A percentile compares a stretch with the other conserved stretches of the same genome.
phyloP scores from a whole-genome alignment of 2,329 filamentous ascomycete genomes.

The Talaromyces rugulosus region DNA sequence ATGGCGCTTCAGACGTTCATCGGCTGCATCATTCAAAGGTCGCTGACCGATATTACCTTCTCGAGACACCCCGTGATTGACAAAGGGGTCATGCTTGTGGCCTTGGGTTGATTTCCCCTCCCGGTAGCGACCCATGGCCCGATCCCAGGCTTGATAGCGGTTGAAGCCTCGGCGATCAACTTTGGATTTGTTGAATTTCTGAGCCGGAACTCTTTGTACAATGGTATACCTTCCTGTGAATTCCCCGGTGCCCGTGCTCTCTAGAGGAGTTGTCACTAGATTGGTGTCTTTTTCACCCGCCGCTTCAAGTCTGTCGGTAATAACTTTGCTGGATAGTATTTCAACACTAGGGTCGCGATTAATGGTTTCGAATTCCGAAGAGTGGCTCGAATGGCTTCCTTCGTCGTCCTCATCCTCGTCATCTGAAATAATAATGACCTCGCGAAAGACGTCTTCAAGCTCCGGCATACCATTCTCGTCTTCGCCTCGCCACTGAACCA shows the following conservation, averaged over 20 bases:
- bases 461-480: constrained; percentile 50
- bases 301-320: constrained; percentile 32
- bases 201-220: neutral
- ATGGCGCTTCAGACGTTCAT: neutral
- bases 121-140: constrained; percentile 38
- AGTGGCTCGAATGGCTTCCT: constrained; percentile 24
- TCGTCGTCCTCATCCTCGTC: constrained; percentile 32
- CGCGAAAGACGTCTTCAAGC: constrained; percentile 59
- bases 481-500: constrained; percentile 62
- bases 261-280: constrained; percentile 34
- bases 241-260: constrained; percentile 16
- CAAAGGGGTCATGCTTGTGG: neutral
- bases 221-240: neutral
- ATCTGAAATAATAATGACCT: constrained; percentile 61
- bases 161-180: constrained; percentile 42
- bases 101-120: constrained; percentile 16
- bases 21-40: neutral
- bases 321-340: constrained; percentile 37
- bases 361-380: neutral
- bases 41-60: neutral
- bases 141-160: constrained; percentile 45
- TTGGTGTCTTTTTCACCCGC: constrained; percentile 33
- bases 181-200: constrained; percentile 21
- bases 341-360: constrained; percentile 39
- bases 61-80: neutral